Conservation (phyloP, 2,329 filamentous ascomycete species). For the Claviceps capensis region DNA sequence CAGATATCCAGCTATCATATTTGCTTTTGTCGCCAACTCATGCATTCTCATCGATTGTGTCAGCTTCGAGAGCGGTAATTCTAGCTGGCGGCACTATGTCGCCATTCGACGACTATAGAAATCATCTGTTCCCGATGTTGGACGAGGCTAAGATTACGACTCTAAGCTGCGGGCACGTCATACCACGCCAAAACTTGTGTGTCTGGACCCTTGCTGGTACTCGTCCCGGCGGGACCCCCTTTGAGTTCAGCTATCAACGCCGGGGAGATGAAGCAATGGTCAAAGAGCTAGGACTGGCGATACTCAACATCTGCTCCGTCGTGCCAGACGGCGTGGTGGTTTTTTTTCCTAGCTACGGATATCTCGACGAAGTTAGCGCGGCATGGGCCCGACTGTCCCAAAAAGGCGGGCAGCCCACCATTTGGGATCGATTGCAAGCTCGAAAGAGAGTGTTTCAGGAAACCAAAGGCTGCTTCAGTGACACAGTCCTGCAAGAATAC, state of each 20-base stretch:
- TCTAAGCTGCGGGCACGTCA: constrained; percentile 88
- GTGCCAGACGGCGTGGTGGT: constrained; percentile 85
- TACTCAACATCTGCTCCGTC: constrained; percentile 56
- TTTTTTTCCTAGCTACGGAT: constrained; percentile 93
- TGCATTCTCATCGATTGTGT: constrained; percentile 78
- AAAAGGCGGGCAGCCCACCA: constrained; percentile 18
- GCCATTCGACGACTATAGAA: constrained; percentile 79
- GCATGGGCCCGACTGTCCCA: constrained; percentile 37
- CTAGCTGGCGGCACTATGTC: constrained; percentile 96
- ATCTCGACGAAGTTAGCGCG: constrained; percentile 60
- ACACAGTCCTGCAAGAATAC: constrained; percentile 64
- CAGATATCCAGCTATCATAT: constrained; percentile 58
- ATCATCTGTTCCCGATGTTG: constrained; percentile 73
- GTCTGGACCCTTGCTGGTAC: constrained; percentile 53
- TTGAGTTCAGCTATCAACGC: constrained; percentile 81
- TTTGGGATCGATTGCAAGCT: constrained; percentile 44
- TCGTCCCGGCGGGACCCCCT: constrained; percentile 31
- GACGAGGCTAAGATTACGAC: constrained; percentile 52
- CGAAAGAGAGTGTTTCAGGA: constrained; percentile 53
- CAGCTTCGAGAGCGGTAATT: constrained; percentile 73
- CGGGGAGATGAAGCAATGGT: constrained; percentile 59
- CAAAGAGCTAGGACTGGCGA: constrained; percentile 55
- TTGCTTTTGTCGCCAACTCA: constrained; percentile 82
- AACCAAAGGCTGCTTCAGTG: constrained; percentile 39
- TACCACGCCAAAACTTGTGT: constrained; percentile 67